phyloP scores from a whole-genome alignment of 108 stramenopile species.

The Parietichytrium sp. region DNA sequence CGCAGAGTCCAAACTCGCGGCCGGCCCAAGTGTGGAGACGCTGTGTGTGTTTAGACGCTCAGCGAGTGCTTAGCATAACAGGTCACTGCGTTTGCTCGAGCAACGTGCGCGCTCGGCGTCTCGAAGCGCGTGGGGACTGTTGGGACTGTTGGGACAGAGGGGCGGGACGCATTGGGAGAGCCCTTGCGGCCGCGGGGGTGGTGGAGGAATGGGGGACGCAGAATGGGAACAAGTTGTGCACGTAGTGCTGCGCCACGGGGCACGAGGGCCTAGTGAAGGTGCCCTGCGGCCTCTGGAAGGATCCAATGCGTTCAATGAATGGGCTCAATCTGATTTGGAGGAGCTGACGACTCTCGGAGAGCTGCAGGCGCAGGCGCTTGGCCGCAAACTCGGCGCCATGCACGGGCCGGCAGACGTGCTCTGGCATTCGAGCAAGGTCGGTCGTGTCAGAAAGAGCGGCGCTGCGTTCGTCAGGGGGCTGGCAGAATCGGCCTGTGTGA shows the following conservation, averaged over 20 bases:
- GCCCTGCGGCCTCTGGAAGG: background rate
- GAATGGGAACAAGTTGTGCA: background rate
- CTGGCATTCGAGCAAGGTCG: slow-evolving; percentile 17
- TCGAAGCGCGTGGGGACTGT: too few species aligned
- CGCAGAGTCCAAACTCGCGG: too few species aligned
- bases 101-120: too few species aligned
- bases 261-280: background rate
- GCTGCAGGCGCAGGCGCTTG: background rate
- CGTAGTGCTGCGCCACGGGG: background rate
- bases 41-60: too few species aligned
- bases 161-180: too few species aligned
- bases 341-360: background rate
- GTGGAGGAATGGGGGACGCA: background rate
- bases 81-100: too few species aligned
- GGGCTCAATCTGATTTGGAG: background rate
- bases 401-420: background rate
- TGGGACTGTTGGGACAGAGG: too few species aligned
- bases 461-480: background rate
- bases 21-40: too few species aligned
- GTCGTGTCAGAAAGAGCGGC: background rate
- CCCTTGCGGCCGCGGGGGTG: too few species aligned
- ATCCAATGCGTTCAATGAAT: background rate
- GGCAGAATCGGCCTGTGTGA: background rate
- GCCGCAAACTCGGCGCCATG: background rate
- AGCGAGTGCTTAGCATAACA: too few species aligned